Base-by-base conservation (phyloP, 2,329 filamentous ascomycete species). In the Rutstroemia sp. region DNA sequence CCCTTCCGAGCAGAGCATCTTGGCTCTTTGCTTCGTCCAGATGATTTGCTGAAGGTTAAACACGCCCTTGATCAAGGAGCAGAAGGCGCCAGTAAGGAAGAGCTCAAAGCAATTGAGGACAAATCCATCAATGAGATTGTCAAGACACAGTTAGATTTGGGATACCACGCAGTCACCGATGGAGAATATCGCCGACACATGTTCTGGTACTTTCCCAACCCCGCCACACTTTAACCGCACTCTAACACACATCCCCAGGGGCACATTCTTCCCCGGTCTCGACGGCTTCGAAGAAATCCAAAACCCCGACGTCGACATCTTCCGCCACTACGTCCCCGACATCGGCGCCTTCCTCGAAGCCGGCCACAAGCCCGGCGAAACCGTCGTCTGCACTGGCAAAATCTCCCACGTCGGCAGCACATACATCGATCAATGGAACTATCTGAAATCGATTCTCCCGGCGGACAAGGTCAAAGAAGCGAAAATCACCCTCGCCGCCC, bases 401-500 rank as follows among this genome's bases (percentile, higher is more conserved):
- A 76, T 77, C 58, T 75, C 73, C 64, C 74, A 76, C 57, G 68
- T 67, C 10, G 73, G 73, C 36, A 75, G 73, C 62, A 73, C 73
- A 0, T 75, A 75, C 65, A 68, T 80, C 48, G 77, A 78, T 38
- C 79, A 86, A 65, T 80, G 83, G 62, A 77, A 82, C 58, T 79
- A 78, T 55, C 74, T 87, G 53, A 81, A 83, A 67, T 76, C 70
- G 50, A 68, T 80, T 8, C 76, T 88, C 0, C 78, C 84, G 0
- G 74, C 81, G 23, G 79, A 83, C 30, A 73, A 81, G 54, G 80
- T 84, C 65, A 80, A 81, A 61, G 81, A 86, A 61, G 80, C 84
- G 69, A 87, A 88, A 73, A 78, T 88, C 63, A 87, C 84, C 17
- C 73, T 88, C 64, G 80, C 83, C 17, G 81, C 83, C 4, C 83